Percentiles rank a stretch among this genome's conserved stretches.
phyloP scores from a whole-genome alignment of 2,329 filamentous ascomycete genomes.

The Lomentospora prolificans region DNA sequence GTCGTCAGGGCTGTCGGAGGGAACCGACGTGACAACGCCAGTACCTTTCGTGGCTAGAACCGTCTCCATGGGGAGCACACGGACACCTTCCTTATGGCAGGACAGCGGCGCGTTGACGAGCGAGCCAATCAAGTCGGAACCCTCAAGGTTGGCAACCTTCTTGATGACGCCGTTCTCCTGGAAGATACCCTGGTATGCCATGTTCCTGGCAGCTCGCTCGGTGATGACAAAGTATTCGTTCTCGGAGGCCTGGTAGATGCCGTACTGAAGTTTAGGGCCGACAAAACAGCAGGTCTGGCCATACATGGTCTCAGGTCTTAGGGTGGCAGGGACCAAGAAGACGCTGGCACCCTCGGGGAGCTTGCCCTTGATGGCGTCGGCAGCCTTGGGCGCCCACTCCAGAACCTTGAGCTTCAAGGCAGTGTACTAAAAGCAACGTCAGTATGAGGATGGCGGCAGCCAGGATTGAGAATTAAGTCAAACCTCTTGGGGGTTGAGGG shows the following conservation, averaged over 20 bases:
- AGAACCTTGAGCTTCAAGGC: constrained; percentile 84
- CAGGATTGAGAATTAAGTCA: not conserved
- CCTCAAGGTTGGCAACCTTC: constrained; percentile 64
- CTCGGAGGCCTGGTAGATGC: constrained; percentile 69
- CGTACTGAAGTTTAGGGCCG: constrained; percentile 80
- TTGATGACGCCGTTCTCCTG: constrained; percentile 65
- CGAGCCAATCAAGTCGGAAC: constrained; percentile 78
- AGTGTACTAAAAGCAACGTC: constrained; percentile 47
- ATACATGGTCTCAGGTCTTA: constrained; percentile 97
- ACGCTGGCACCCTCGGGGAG: constrained; percentile 70
- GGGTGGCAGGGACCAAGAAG: constrained; percentile 83
- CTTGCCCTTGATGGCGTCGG: constrained; percentile 63
- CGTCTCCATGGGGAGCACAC: constrained; percentile 90
- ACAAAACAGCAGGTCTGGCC: constrained; percentile 96
- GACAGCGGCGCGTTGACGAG: constrained; percentile 83
- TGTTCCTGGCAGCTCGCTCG: constrained; percentile 82
- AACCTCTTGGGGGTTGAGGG: constrained; percentile 62
- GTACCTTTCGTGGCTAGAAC: constrained; percentile 91
- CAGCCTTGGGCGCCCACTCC: constrained; percentile 74
- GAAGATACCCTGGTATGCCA: constrained; percentile 89
- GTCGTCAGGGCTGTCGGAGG: constrained; percentile 89
- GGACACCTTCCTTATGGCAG: constrained; percentile 69
- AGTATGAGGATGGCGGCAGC: not conserved
- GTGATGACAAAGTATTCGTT: constrained; percentile 80
- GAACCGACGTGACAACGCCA: constrained; percentile 90